These are phyloP conservation scores for Globisporangium cederbergense DNA, from an alignment of 352 stramenopile genomes.

Conservation along the genomic window DNA sequence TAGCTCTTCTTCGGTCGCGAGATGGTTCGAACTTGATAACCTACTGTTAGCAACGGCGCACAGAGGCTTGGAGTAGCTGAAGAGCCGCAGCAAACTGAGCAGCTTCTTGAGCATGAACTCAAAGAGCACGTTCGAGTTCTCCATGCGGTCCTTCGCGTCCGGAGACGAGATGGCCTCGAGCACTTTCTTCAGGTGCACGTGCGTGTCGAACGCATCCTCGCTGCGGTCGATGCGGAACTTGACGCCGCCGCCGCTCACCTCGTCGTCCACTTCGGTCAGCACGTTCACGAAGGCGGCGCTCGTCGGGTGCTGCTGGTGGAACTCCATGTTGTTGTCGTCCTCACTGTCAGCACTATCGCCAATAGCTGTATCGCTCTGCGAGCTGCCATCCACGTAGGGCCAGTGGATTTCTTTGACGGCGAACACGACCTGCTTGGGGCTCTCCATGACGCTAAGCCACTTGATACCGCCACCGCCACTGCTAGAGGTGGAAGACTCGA, in stretches of 20 bases:
- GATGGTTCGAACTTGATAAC: not conserved
- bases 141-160: constrained; percentile 68
- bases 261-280: constrained; percentile 62
- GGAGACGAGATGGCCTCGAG: constrained; percentile 64
- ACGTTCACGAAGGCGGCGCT: constrained; percentile 52
- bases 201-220: constrained; percentile 58
- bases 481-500: constrained; percentile 17
- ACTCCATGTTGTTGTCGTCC: constrained; percentile 3
- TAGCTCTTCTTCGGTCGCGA: not conserved
- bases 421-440: constrained; percentile 65
- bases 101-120: constrained; percentile 73
- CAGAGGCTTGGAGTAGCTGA: constrained; percentile 67
- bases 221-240: constrained; percentile 70
- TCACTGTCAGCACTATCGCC: constrained; percentile 4
- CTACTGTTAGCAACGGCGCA: not conserved
- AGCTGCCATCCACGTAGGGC: constrained; percentile 51
- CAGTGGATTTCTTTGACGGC: constrained; percentile 72
- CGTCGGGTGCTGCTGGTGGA: constrained; percentile 19
- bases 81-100: constrained; percentile 60
- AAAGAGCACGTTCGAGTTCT: constrained; percentile 80
- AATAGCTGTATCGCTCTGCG: constrained; percentile 8
- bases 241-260: constrained; percentile 52
- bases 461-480: constrained; percentile 14
- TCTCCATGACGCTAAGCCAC: constrained; percentile 33
- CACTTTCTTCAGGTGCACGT: constrained; percentile 62